Evolutionary conservation across 768 basidiomycete genomes (phyloP), one percentile per base, ranked within the genome.

Genomic region (Suillus placidus): DNA sequence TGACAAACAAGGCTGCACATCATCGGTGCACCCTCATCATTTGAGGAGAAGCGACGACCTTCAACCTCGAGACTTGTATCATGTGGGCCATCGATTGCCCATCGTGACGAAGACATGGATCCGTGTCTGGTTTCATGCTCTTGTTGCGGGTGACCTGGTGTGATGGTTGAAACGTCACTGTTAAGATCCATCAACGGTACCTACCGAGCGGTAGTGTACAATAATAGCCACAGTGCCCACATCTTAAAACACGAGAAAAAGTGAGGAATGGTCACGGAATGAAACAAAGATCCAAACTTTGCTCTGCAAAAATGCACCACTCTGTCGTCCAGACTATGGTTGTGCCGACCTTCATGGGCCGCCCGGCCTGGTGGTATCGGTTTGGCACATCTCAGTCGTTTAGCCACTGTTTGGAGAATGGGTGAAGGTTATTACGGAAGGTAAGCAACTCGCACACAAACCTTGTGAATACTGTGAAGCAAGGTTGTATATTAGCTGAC

Each of bases 111-210:
- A 0, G 85, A 83, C 87, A 88, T 88, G 2, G 86, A 87, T 8
- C 88, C 88, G 64, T 89, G 88, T 18, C 79, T 80, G 0, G 88
- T 89, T 55, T 88, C 87, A 40, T 89, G 88, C 54, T 87, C 85
- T 67, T 82, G 80, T 63, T 89, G 86, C 0, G 84, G 64, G 64
- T 89, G 88, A 0, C 84, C 88, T 89, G 37, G 1, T 30, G 52
- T 32, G 12, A 40, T 58, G 5, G 6, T 26, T 58, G 16, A 40
- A 26, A 26, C 6, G 13, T 23, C 18, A 35, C 51, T 38, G 26
- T 30, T 40, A 32, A 49, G 26, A 9, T 34, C 8, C 1, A 32
- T 23, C 18, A 43, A 38, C 13, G 0, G 13, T 8, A 60, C 77
- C 45, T 64, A 88, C 88, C 85, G 43, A 83, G 76, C 3, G 87